Conservation (phyloP, 2,329 filamentous ascomycete genomes). For the Alternaria incomplexa region DNA sequence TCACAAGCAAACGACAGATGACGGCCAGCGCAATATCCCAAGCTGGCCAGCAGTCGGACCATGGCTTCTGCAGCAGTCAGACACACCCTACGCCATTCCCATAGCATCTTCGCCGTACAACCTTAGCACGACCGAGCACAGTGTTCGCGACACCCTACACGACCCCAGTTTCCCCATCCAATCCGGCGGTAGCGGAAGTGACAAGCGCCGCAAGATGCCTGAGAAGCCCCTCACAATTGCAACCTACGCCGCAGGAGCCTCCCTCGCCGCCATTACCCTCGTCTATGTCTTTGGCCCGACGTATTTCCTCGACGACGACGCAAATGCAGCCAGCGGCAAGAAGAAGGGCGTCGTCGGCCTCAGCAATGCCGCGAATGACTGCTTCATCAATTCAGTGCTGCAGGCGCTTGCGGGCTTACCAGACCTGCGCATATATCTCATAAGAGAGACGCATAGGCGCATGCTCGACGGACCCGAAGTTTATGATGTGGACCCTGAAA, state of each 20-base stretch:
- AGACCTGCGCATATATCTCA: slow-evolving; percentile 88
- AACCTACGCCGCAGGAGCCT: slow-evolving; percentile 93
- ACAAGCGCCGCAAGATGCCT: slow-evolving; percentile 64
- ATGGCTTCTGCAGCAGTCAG: slow-evolving; percentile 29
- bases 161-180: slow-evolving; percentile 25
- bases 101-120: not conserved
- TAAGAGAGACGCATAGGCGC: slow-evolving; percentile 86
- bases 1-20: slow-evolving; percentile 37
- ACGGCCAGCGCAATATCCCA: slow-evolving; percentile 27
- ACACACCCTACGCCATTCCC: not conserved
- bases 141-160: slow-evolving; percentile 20
- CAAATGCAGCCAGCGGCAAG: slow-evolving; percentile 68
- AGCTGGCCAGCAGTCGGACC: slow-evolving; percentile 31
- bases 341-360: slow-evolving; percentile 88
- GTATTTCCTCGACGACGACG: slow-evolving; percentile 88
- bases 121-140: slow-evolving; percentile 15
- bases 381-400: slow-evolving; percentile 88
- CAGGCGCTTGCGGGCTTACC: slow-evolving; percentile 90
- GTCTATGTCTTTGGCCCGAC: slow-evolving; percentile 99
- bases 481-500: slow-evolving; percentile 68
- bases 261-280: slow-evolving; percentile 89
- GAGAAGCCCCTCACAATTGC: slow-evolving; percentile 83
- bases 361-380: slow-evolving; percentile 83
- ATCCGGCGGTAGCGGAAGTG: slow-evolving; percentile 29
- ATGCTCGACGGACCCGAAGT: slow-evolving; percentile 78